phyloP scores from a whole-genome alignment of 108 stramenopile genomes.

The Nitzschia inconspicua region DNA sequence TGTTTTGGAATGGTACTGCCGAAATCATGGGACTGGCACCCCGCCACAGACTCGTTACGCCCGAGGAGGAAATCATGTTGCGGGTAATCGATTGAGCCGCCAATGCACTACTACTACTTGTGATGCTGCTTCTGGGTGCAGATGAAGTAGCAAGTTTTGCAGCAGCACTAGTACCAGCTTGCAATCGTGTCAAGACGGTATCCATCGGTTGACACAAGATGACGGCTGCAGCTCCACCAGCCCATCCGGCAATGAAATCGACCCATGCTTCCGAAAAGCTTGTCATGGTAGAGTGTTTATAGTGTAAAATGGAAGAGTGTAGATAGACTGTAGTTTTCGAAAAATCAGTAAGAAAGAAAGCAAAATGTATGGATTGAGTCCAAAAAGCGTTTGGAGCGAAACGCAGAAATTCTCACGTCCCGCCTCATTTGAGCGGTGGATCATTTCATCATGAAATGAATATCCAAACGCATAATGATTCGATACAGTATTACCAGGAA shows the following conservation, averaged over 20 bases:
- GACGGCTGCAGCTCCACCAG: slow-evolving; percentile 63
- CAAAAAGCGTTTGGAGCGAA: no score
- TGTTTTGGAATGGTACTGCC: slow-evolving; percentile 82
- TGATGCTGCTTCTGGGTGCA: neutral
- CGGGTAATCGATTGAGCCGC: slow-evolving; percentile 3
- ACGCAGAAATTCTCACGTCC: no score
- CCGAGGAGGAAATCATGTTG: slow-evolving; percentile 40
- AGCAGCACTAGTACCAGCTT: slow-evolving; percentile 31
- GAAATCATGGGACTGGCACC: slow-evolving; percentile 80
- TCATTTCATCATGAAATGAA: no score
- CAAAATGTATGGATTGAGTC: no score
- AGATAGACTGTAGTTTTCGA: no score
- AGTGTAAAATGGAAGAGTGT: neutral
- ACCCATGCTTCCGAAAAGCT: slow-evolving; percentile 53
- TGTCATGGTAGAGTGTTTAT: slow-evolving; percentile 15
- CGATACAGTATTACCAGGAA: no score
- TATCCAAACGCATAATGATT: no score
- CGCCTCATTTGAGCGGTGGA: no score
- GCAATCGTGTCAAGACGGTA: slow-evolving; percentile 72
- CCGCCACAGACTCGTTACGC: slow-evolving; percentile 56
- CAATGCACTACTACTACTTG: neutral
- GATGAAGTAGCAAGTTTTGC: neutral
- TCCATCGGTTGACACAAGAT: slow-evolving; percentile 76
- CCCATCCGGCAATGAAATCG: slow-evolving; percentile 79
- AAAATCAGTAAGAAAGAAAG: no score